Conservation (phyloP, 2,329 filamentous ascomycete species). For the Sclerotinia sclerotiorum region DNA sequence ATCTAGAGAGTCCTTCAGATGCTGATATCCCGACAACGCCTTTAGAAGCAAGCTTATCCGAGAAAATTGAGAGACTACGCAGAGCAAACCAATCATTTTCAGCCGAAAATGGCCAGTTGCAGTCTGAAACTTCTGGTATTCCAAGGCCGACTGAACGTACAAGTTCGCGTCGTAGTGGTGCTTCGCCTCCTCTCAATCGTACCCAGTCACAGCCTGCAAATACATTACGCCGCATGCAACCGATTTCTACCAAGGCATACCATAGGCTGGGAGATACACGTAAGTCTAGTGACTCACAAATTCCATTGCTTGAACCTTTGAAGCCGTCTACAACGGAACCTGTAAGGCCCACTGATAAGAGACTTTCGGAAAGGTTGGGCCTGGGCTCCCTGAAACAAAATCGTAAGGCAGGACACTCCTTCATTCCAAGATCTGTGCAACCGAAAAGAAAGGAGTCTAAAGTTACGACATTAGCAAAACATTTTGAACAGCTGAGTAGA, state of each 20-base stretch:
- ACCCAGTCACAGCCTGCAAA: slow-evolving; percentile 41
- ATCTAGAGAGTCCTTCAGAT: not conserved
- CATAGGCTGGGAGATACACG: slow-evolving; percentile 32
- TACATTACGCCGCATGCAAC: slow-evolving; percentile 36
- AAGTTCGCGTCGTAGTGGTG: slow-evolving; percentile 32
- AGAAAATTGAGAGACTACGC: slow-evolving; percentile 38
- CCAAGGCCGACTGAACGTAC: slow-evolving; percentile 39
- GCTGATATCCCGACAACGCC: slow-evolving; percentile 23
- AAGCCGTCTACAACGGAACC: slow-evolving; percentile 36
- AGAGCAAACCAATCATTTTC: slow-evolving; percentile 28
- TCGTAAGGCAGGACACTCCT: slow-evolving; percentile 61
- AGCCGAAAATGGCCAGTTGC: slow-evolving; percentile 23
- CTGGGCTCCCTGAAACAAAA: slow-evolving; percentile 62
- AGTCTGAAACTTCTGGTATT: slow-evolving; percentile 37
- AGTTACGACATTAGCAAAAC: slow-evolving; percentile 88
- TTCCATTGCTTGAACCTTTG: slow-evolving; percentile 31
- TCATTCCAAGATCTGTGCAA: slow-evolving; percentile 85
- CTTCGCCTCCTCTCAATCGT: slow-evolving; percentile 39
- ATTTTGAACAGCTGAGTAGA: slow-evolving; percentile 93
- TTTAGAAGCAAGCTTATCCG: slow-evolving; percentile 34
- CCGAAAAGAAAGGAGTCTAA: slow-evolving; percentile 68
- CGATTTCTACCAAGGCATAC: slow-evolving; percentile 29
- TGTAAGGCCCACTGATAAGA: slow-evolving; percentile 56
- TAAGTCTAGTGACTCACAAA: slow-evolving; percentile 25
- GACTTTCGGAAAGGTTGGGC: slow-evolving; percentile 71